Base-by-base conservation (phyloP, 768 basidiomycete species). In the Lentinula raphanica region DNA sequence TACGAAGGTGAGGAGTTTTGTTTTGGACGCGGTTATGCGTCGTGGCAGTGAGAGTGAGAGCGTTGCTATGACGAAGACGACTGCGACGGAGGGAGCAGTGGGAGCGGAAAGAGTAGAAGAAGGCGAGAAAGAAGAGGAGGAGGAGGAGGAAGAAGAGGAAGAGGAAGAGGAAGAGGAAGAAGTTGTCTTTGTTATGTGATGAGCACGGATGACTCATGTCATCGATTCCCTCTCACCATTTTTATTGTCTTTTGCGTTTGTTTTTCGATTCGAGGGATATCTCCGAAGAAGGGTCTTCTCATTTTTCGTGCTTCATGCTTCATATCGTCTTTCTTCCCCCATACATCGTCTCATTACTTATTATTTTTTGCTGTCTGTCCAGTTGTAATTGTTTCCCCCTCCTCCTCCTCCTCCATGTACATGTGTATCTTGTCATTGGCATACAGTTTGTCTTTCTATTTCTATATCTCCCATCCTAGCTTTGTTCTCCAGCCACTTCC, bases 121-220 rank as follows among this genome's bases (percentile, higher is more conserved):
- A 62, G 66, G 23, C 59, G 54, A 64, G 29, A n/a, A 60, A 17
- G 70, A 72, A 15, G 71, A 58, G 13, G 73, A 76, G 25, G 70
- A 66, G 19, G 71, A 73, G 1, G 74, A 64, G 19, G 74, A 78
- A 1, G 71, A 59, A 6, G 74, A 72, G 29, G 76, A 71, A 12
- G 80, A 84, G 2, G 84, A 87, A 9, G 86, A 87, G 2, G 85
- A 85, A 1, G 87, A 88, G n/a, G 87, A 87, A 31, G 86, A 88
- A 39, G 79, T 88, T n/a, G 86, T 81, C n/a, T 85, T 88, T 62
- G 86, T 88, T 38, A 79, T 88, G 67, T 81, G 80, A 40, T 68
- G 75, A 59, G 77, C 77, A 72, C 72, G n/a, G 73, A 71, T 62
- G 63, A 63, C 45, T 72, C 70, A 68, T 65, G 66, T 53, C 71